These are phyloP conservation scores for Microcyclospora pomicola DNA, from an alignment of 2,329 filamentous ascomycete species.

Conservation along the genomic window DNA sequence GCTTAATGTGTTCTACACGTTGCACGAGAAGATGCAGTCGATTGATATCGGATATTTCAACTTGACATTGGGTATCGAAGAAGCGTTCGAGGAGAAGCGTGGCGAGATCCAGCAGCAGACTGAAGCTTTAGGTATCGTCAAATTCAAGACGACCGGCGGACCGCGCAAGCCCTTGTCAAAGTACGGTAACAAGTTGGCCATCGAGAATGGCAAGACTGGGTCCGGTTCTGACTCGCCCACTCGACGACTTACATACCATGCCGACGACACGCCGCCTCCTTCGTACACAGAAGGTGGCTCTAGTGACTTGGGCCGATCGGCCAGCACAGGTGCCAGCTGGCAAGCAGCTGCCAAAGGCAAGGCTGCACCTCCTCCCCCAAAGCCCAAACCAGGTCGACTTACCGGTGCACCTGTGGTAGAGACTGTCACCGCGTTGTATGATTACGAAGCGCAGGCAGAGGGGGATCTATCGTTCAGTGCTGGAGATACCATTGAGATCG, in stretches of 20 bases:
- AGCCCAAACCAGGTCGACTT: constrained; percentile 56
- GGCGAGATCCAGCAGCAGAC: constrained; percentile 73
- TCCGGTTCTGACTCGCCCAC: constrained; percentile 10
- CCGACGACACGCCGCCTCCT: constrained; percentile 13
- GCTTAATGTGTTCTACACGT: constrained; percentile 95
- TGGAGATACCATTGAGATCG: constrained; percentile 81
- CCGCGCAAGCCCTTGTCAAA: constrained; percentile 37
- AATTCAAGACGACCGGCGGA: constrained; percentile 79
- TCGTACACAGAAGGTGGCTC: constrained; percentile 12
- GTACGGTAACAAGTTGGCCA: constrained; percentile 31
- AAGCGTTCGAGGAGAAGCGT: constrained; percentile 77
- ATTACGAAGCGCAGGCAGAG: constrained; percentile 90
- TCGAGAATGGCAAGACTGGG: constrained; percentile 15
- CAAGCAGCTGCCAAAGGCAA: constrained; percentile 34
- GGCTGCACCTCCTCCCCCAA: constrained; percentile 36
- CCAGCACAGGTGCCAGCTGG: constrained; percentile 24
- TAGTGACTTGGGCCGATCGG: constrained; percentile 18
- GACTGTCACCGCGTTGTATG: constrained; percentile 81
- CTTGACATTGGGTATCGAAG: constrained; percentile 77
- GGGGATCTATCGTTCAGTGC: constrained; percentile 83
- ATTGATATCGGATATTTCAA: constrained; percentile 98
- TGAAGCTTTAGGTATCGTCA: constrained; percentile 73
- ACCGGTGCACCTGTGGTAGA: constrained; percentile 51
- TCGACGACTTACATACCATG: constrained; percentile 13
- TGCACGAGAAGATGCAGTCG: constrained; percentile 94